Evolutionary conservation across 495 filamentous ascomycete species (phyloP), one percentile per base, ranked within the genome.

Genomic region (Penicillium parvum): DNA sequence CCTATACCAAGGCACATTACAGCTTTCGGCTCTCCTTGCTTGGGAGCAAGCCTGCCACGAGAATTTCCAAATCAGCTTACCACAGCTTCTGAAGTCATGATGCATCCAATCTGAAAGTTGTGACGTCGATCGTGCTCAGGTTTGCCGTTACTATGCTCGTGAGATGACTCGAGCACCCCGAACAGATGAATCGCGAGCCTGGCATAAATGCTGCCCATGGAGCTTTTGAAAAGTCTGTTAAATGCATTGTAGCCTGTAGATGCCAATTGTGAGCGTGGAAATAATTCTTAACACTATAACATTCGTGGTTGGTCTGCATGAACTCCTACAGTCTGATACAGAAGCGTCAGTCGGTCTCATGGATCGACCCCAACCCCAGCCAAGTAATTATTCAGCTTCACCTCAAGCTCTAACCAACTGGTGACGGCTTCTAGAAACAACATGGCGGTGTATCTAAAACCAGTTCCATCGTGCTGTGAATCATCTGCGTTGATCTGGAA

Each of bases 11-110:
- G 32, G 10, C 16, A 35, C 3, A 20, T 3, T 8, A 35, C 29
- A 40, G 21, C 17, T 40, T 15, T 15, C 5, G n/a, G 20, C 10
- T 10, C 36, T 47, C 37, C 38, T 48, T 48, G 32, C 32, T 29
- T 46, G 14, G 9, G 12, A 6, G 22, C 18, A 39, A 33, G 15
- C 20, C 12, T 15, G 9, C 26, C 16, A 11, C 7, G 27, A 10
- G 18, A 11, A 15, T 3, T 11, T 27, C 26, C 30, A 21, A 30
- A 26, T 32, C 34, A 38, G 3, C 7, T 23, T 12, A 15, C n/a
- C 18, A n/a, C 20, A 19, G n/a, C n/a, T n/a, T 4, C 27, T 46
- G 43, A 46, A 36, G 28, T 46, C 43, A 46, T 22, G 25, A 20
- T 39, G 43, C 43, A 40, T 46, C 17, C 16, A 17, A 16, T 27